Percentiles rank a stretch among this genome's conserved stretches.
Evolutionary conservation across 2,329 filamentous ascomycete genomes (phyloP).

Genomic region (Colletotrichum simmondsii): DNA sequence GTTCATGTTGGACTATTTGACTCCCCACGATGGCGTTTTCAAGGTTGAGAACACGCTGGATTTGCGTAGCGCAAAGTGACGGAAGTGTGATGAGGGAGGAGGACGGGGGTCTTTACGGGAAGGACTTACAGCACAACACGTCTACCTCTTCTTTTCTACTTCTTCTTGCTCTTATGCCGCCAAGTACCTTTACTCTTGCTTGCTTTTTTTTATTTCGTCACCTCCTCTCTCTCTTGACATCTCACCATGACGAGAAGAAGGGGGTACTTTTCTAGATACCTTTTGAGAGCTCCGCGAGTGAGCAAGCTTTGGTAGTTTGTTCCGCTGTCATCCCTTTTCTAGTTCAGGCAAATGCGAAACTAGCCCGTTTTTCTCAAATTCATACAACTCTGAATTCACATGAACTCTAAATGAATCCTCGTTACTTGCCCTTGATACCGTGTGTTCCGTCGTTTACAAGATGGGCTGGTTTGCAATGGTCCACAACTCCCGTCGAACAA

Average conservation of each 20-base stretch:
- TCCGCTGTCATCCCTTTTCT: background rate
- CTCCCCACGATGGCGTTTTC: background rate
- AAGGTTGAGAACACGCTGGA: background rate
- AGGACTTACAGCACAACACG: slow-evolving; percentile 12
- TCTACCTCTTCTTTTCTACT: background rate
- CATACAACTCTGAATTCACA: no score
- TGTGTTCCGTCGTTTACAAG: no score
- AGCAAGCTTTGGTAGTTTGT: background rate
- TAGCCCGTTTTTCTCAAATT: background rate
- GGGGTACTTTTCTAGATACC: background rate
- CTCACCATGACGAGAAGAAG: background rate
- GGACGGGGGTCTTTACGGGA: background rate
- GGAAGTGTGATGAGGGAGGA: background rate
- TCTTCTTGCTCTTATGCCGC: background rate
- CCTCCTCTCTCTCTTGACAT: background rate
- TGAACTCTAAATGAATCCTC: background rate
- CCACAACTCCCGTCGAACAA: background rate
- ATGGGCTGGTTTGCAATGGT: background rate
- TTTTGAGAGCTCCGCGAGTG: slow-evolving; percentile 11
- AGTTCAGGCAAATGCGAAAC: background rate
- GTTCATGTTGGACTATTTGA: slow-evolving; percentile 7
- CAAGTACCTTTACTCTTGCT: background rate
- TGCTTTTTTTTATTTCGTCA: background rate
- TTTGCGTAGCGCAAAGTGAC: background rate
- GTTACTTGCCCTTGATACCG: background rate